A percentile compares a stretch with the other conserved stretches of the same genome.
phyloP scores from a whole-genome alignment of 2,329 filamentous ascomycete genomes.

The Parafenestella ontariensis region DNA sequence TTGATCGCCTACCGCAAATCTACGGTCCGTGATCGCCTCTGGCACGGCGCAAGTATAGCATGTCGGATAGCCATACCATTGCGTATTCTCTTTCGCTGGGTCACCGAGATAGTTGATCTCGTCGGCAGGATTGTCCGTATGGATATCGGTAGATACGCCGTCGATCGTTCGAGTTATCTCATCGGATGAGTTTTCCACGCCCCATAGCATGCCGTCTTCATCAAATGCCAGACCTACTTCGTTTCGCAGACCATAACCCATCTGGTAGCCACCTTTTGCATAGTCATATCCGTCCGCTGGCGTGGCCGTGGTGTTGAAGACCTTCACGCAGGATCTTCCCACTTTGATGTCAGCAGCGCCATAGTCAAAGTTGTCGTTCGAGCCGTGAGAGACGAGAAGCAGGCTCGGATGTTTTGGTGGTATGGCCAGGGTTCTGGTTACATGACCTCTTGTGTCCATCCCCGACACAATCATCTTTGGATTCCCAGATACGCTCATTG shows the following conservation, averaged over 20 bases:
- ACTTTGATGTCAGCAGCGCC: constrained; percentile 57
- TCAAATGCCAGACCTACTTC: constrained; percentile 67
- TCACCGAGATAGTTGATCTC: constrained; percentile 74
- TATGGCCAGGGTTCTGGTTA: constrained; percentile 34
- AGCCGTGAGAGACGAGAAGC: constrained; percentile 72
- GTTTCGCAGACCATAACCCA: constrained; percentile 73
- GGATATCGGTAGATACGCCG: constrained; percentile 61
- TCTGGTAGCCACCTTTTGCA: constrained; percentile 58
- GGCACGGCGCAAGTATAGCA: constrained; percentile 69
- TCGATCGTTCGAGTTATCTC: constrained; percentile 62
- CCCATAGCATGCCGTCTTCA: constrained; percentile 42
- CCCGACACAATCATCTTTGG: constrained; percentile 28
- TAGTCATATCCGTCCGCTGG: constrained; percentile 46
- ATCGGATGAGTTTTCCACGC: constrained; percentile 74
- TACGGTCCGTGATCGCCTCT: constrained; percentile 26
- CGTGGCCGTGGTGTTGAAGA: constrained; percentile 57
- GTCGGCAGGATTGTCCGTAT: constrained; percentile 73
- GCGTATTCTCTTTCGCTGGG: constrained; percentile 49
- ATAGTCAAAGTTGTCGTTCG: constrained; percentile 66
- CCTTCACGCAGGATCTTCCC: constrained; percentile 69
- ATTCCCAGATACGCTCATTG: constrained; percentile 40
- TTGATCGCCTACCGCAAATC: constrained; percentile 34
- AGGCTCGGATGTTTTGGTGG: constrained; percentile 47
- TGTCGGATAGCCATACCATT: constrained; percentile 73
- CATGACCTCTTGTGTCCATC: constrained; percentile 37